phyloP scores from a whole-genome alignment of 2,329 filamentous ascomycete genomes.

The Waltergamsia citrina region DNA sequence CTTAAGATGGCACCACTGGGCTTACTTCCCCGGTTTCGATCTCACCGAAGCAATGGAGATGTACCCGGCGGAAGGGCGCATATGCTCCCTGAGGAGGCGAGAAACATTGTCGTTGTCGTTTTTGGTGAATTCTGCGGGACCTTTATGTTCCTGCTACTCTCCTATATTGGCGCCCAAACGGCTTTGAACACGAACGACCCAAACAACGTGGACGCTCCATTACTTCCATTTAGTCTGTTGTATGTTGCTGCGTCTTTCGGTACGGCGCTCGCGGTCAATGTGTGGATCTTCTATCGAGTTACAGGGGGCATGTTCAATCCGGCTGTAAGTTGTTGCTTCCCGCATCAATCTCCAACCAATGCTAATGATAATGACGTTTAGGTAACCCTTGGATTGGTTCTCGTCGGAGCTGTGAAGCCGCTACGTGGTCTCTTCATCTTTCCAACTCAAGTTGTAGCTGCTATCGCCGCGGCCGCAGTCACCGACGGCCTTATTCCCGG shows the following conservation, averaged over 20 bases:
- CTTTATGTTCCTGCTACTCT: constrained; percentile 40
- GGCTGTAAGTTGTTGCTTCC: constrained; percentile 25
- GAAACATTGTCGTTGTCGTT: constrained; percentile 20
- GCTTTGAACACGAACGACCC: constrained; percentile 21
- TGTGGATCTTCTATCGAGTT: constrained; percentile 48
- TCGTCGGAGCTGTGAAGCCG: constrained; percentile 46
- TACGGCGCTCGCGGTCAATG: constrained; percentile 39
- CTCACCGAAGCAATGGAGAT: too few relatives aligned
- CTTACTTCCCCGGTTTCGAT: too few relatives aligned
- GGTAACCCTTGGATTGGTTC: constrained; percentile 49
- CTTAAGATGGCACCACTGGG: too few relatives aligned
- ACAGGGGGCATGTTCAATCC: constrained; percentile 43
- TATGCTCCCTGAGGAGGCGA: not conserved
- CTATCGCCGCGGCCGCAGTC: constrained; percentile 45
- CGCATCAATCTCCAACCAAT: not conserved
- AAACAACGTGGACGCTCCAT: constrained; percentile 12
- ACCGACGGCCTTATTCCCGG: constrained; percentile 46
- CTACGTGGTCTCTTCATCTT: constrained; percentile 41
- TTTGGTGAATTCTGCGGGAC: constrained; percentile 43
- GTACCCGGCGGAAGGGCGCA: too few relatives aligned
- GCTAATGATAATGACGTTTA: constrained; percentile 8
- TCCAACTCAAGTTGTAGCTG: constrained; percentile 42
- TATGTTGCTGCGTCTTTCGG: constrained; percentile 42
- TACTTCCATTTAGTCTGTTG: constrained; percentile 27
- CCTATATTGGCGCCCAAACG: constrained; percentile 29